Evolutionary conservation across 352 stramenopile genomes (phyloP), one percentile per base, ranked within the genome.

Genomic region (Phytophthora vignae): DNA sequence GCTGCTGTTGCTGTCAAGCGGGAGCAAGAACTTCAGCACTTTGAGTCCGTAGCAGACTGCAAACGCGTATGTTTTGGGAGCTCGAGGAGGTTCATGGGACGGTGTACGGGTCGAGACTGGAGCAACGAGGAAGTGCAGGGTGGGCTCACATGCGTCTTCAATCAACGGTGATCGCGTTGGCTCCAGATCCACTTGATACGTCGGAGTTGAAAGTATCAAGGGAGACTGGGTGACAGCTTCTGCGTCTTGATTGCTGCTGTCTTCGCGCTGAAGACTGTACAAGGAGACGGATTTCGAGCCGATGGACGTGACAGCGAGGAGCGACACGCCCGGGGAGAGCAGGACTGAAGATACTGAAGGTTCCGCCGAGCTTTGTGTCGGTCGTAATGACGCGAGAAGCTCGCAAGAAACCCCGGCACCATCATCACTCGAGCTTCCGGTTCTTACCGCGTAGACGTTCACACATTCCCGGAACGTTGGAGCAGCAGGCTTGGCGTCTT

Each of bases 11-110:
- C 11, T 53, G 5, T 15, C 33, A 11, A 9, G 14, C 38, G 55
- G 69, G 1, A 85, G 56, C 14, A 66, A 21, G 55, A 70, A 85
- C 57, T 88, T 84, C 15, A 79, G 49, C 62, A 85, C 52, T 55
- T 78, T 81, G 15, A 63, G 60, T 8, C 71, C 65, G 38, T 55
- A 69, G 46, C 78, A 84, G 4, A 88, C 56, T 25, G 64, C 66
- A 27, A 90, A 60, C 3, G 80, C 78, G 29, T 84, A 85, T 10
- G 62, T 54, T 5, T 9, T 69, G 11, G 64, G 68, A 40, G 12
- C 8, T 54, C 36, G 27, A 54, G 69, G 19, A 11, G 9, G 10
- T 25, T 15, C n/a, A 12, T 54, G 10, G 8, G 19, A 36, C 21
- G 22, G 22, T 19, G 29, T 12, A 27, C 49, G 25, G 8, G 11